Evolutionary conservation across 108 stramenopile species (phyloP), one percentile per base, ranked within the genome.

Genomic region (Pseudonitzschia delicatissima): DNA sequence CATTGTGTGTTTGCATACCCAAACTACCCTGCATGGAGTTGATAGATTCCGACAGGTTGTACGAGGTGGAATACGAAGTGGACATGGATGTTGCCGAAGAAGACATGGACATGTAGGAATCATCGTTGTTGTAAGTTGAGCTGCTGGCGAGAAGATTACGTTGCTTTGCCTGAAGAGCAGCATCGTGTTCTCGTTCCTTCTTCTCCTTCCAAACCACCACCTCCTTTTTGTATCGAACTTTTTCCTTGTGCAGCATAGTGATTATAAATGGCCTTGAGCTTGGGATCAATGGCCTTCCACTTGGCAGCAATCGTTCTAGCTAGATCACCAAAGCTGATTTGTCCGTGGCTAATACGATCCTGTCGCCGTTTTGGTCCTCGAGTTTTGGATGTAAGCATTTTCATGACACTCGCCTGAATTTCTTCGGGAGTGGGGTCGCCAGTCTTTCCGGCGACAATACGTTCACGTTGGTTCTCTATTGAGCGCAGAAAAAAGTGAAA

Each of bases 261-360:
- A 23, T 71, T 65, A 52, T 70, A 92, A 21, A 69, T 69, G 8
- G 73, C 71, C 15, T 71, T 71, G 21, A 44, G 64, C 13, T 51
- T 64, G n/a, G 77, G 73, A 32, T 65, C 58, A 23, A 88, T 57
- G 3, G 45, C 47, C 63, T 85, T 82, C 90, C 90, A 92, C n/a
- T 77, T 76, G 42, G 64, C 76, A 5, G 77, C 80, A 28, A 88
- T 83, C 2, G 73, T 73, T 52, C 85, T 76, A 5, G 87, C 87
- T 13, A 92, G 52, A 39, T 77, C 79, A 4, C 76, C 84, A 71
- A 87, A 91, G 6, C 75, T 73, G 29, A 91, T 74, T 12, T 67
- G 62, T 9, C 44, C 55, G 48, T 35, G 73, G 50, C 66, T 74
- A 62, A 33, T 65, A 64, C 34, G 67, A 60, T 31, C 64, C 33